These are phyloP conservation scores for Thielaviopsis ethacetica DNA, from an alignment of 2,329 filamentous ascomycete species.

Conservation along the genomic window DNA sequence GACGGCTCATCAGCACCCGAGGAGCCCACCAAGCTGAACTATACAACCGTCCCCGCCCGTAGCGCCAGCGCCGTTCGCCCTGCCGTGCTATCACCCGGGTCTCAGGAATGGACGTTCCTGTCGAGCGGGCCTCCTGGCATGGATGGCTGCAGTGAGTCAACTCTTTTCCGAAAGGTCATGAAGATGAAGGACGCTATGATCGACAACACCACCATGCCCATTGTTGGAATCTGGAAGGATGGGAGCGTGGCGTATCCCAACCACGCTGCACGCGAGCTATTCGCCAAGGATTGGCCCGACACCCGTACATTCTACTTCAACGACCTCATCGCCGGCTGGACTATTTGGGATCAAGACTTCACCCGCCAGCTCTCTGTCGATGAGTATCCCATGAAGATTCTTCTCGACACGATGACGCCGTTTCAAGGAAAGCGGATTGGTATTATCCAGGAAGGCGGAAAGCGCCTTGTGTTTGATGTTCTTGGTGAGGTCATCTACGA, in stretches of 20 bases:
- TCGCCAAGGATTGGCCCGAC: conserved; percentile 24
- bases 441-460: conserved; percentile 37
- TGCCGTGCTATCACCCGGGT: conserved; percentile 17
- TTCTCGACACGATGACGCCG: conserved; percentile 44
- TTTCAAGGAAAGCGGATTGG: conserved; percentile 46
- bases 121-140: conserved; percentile 48
- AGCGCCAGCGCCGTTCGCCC: conserved; percentile 34
- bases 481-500: conserved; percentile 53
- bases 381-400: conserved; percentile 50
- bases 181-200: conserved; percentile 63
- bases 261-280: conserved; percentile 40
- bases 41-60: too few species aligned
- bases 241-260: conserved; percentile 60
- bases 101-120: neutral
- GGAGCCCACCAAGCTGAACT: neutral
- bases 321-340: conserved; percentile 43
- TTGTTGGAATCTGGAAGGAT: conserved; percentile 69
- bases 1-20: neutral
- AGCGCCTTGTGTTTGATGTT: conserved; percentile 44
- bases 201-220: conserved; percentile 58
- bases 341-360: conserved; percentile 51
- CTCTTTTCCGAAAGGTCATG: conserved; percentile 55
- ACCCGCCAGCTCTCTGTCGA: conserved; percentile 35
- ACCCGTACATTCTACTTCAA: conserved; percentile 19
- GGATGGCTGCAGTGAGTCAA: conserved; percentile 39